Base-by-base conservation (phyloP, 495 filamentous ascomycete genomes). In the Chaetomium fimeti region DNA sequence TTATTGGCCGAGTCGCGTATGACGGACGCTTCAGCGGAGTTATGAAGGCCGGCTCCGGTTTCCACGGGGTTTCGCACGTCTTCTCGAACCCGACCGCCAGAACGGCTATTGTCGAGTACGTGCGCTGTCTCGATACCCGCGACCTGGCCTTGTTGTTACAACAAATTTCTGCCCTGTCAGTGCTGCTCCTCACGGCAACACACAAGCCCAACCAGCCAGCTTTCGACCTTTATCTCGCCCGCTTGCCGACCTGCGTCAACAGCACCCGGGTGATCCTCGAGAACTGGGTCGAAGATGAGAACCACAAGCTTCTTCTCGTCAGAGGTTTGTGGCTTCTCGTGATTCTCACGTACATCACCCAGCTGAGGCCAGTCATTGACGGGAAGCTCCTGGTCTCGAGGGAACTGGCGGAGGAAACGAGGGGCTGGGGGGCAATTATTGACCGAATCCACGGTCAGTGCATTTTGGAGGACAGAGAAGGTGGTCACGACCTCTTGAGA, bases 311-410 rank as follows among this genome's bases (percentile, higher is more conserved):
- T 2, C 20, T 63, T 15, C 47, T 75, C 16, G 47, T 69, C 24
- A 59, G 71, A 7, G 73, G 71, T 7, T 66, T 75, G 2, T 74
- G 69, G 69, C 66, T 75, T 12, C 57, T 74, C n/a, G 61, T 72
- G 7, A 1, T 75, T 0, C 62, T 75, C 16, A 20, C 59, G 7
- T 75, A 75, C 53, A 48, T 75, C 32, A 74, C 73, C 2, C 73
- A 75, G 67, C 68, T 75, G 22, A 36, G 73, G 43, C 73, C 73
- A 0, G 65, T 70, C 20, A 29, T 72, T 12, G 69, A 75, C 36
- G 24, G 27, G n/a, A 47, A 29, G 9, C 66, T 74, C 12, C 27
- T 75, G 40, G 43, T 47, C 3, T 54, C 58, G 8, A 57, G n/a
- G 4, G 61, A 61, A 3, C 13, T 66, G 3, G 42, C 57, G 8